Evolutionary conservation across 2,329 filamentous ascomycete genomes (phyloP).

Genomic region (Penicillium paneum): DNA sequence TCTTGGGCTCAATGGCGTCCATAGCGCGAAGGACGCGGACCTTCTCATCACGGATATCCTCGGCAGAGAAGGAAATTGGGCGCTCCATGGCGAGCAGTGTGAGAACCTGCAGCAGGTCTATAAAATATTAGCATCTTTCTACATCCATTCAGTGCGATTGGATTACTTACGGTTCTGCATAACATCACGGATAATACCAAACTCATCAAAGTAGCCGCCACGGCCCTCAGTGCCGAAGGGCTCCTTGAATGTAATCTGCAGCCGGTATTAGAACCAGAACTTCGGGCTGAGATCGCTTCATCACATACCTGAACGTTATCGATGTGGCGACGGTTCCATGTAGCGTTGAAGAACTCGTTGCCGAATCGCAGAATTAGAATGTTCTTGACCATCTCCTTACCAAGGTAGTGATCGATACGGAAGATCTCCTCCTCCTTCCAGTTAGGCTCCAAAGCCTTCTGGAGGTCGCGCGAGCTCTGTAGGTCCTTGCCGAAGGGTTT

Average conservation of each 20-base stretch:
- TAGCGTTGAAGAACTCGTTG: constrained; percentile 97
- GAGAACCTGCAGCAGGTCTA: constrained; percentile 85
- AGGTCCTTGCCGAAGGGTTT: constrained; percentile 99
- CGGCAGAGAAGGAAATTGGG: constrained; percentile 94
- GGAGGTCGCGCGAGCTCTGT: constrained; percentile 86
- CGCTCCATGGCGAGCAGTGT: constrained; percentile 97
- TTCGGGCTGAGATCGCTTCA: not conserved
- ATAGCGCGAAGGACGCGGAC: constrained; percentile 90
- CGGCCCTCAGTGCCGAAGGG: constrained; percentile 97
- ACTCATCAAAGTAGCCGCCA: constrained; percentile 98
- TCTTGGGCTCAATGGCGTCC: constrained; percentile 94
- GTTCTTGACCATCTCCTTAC: constrained; percentile 99
- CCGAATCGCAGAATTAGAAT: constrained; percentile 96
- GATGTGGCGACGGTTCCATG: constrained; percentile 99
- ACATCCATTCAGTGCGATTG: not conserved
- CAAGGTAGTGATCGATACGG: constrained; percentile 98
- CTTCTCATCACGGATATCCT: constrained; percentile 98
- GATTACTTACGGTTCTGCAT: constrained; percentile 85
- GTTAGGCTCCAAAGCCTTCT: constrained; percentile 91
- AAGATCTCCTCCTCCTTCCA: constrained; percentile 99
- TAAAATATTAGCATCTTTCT: not conserved
- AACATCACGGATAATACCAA: constrained; percentile 97
- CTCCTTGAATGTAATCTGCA: constrained; percentile 93
- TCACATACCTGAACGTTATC: constrained; percentile 78
- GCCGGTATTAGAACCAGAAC: constrained; percentile 5